Percentiles rank a stretch among this genome's conserved stretches.
Evolutionary conservation across 306 rosid species (phyloP).

Genomic region (Quercus wislizeni): DNA sequence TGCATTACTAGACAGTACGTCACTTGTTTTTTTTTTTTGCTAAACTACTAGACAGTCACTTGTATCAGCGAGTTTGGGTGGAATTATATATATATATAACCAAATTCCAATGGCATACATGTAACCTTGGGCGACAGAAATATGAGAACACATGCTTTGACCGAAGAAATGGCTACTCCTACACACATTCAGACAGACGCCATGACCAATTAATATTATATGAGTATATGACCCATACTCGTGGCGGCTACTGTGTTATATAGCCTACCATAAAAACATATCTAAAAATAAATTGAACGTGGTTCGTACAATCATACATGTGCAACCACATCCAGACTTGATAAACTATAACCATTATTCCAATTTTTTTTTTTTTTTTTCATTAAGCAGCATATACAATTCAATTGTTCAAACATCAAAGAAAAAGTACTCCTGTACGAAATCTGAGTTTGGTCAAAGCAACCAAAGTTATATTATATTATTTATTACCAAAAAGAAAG

Average conservation of each 20-base stretch:
- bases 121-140: neutral
- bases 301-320: neutral
- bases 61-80: no score
- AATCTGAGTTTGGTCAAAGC: conserved; percentile 27
- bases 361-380: no score
- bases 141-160: conserved; percentile 12
- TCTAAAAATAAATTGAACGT: neutral
- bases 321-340: neutral
- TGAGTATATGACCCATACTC: neutral
- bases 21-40: no score
- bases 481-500: no score
- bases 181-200: neutral
- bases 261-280: neutral
- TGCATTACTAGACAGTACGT: no score
- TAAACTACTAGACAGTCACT: no score
- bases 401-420: conserved; percentile 1
- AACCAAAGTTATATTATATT: neutral
- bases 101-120: no score
- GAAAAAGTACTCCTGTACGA: conserved; percentile 25
- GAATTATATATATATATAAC: no score
- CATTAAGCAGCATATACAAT: neutral
- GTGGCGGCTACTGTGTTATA: neutral
- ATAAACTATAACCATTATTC: neutral
- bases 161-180: neutral
- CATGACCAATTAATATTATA: neutral